A percentile compares a stretch with the other conserved stretches of the same genome.
phyloP scores from a whole-genome alignment of 2,329 filamentous ascomycete species.

The Neonectria faginata region DNA sequence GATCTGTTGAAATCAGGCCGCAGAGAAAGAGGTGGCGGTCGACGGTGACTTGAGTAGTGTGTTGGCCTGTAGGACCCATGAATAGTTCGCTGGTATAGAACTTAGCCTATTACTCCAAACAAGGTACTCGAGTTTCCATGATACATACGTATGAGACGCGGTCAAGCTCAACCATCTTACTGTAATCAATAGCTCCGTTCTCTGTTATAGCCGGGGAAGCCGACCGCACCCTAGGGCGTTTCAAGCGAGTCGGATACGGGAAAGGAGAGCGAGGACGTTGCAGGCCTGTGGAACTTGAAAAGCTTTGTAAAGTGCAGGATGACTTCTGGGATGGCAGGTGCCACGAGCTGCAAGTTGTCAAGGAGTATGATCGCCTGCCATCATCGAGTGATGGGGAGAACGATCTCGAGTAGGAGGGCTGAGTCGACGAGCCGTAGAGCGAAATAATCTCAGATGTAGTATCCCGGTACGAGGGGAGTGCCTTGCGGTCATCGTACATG shows the following conservation, averaged over 20 bases:
- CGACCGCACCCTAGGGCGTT: constrained; percentile 63
- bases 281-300: constrained; percentile 54
- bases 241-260: constrained; percentile 68
- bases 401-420: constrained; percentile 57
- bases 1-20: constrained; percentile 57
- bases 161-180: constrained; percentile 63
- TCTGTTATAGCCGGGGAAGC: constrained; percentile 63
- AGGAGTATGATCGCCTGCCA: constrained; percentile 64
- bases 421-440: constrained; percentile 65
- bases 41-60: constrained; percentile 51
- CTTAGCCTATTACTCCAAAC: constrained; percentile 24
- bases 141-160: constrained; percentile 59
- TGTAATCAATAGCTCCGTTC: constrained; percentile 61
- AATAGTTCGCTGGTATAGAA: constrained; percentile 56
- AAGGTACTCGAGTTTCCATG: background rate
- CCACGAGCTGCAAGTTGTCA: constrained; percentile 64
- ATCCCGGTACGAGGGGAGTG: constrained; percentile 63
- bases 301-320: constrained; percentile 61
- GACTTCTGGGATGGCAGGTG: constrained; percentile 61
- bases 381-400: constrained; percentile 59
- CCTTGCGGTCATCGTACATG: constrained; percentile 56
- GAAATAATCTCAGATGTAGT: constrained; percentile 67
- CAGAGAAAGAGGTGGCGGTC: constrained; percentile 53
- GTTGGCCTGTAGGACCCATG: constrained; percentile 57
- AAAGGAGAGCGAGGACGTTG: constrained; percentile 70